Percentiles rank a stretch among this genome's conserved stretches.
These are phyloP conservation scores for Trichoderma koningii DNA, from an alignment of 2,329 filamentous ascomycete species.

Conservation along the genomic window DNA sequence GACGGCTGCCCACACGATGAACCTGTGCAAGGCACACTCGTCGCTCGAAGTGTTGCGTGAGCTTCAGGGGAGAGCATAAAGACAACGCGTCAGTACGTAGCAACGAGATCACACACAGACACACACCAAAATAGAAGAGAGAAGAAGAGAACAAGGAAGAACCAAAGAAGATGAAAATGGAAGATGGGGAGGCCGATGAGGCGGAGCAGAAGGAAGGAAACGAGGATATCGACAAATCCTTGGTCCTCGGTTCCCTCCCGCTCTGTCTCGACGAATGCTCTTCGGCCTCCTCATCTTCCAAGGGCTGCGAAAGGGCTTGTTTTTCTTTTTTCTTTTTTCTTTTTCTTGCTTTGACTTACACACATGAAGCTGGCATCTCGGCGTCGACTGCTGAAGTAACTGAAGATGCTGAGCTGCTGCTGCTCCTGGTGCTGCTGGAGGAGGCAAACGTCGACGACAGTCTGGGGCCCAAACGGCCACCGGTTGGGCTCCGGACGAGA, in stretches of 20 bases:
- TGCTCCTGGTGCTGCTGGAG: conserved; percentile 17
- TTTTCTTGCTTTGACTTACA: conserved; percentile 37
- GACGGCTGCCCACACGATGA: conserved; percentile 59
- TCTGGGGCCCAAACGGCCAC: conserved; percentile 38
- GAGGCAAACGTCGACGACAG: conserved; percentile 38
- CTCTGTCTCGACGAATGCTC: not conserved
- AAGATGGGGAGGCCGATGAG: too few species aligned
- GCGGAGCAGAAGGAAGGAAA: not conserved
- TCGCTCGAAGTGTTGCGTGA: conserved; percentile 49
- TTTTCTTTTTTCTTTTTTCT: not conserved
- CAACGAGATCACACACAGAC: not conserved
- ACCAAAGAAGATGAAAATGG: not conserved
- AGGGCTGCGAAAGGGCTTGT: too few species aligned
- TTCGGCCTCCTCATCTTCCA: not conserved
- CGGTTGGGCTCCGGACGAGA: conserved; percentile 37
- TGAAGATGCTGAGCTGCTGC: conserved; percentile 33
- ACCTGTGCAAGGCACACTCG: conserved; percentile 56
- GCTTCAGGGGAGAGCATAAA: conserved; percentile 31
- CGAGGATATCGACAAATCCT: conserved; percentile 3
- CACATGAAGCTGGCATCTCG: conserved; percentile 36
- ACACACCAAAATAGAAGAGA: too few species aligned
- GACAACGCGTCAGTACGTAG: conserved; percentile 1
- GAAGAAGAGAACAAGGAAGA: not conserved
- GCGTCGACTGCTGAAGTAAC: conserved; percentile 32
- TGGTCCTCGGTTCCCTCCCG: not conserved